Evolutionary conservation across 768 basidiomycete species (phyloP).

Genomic region (Suillus bovinus): DNA sequence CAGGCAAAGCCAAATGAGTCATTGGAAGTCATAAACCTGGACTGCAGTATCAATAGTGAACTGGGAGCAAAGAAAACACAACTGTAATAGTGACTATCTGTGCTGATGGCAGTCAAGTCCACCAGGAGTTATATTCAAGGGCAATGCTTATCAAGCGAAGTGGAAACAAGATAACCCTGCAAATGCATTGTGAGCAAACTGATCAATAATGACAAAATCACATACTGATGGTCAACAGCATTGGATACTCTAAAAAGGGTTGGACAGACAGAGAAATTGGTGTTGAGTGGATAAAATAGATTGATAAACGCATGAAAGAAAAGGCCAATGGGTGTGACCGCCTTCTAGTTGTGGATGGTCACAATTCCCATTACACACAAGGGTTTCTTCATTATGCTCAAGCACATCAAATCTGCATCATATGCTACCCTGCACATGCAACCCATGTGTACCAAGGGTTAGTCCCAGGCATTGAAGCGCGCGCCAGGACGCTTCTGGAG

Average conservation of each 20-base stretch:
- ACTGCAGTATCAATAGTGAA: constrained; percentile 21
- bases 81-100: constrained; percentile 41
- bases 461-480: too few species aligned
- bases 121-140: constrained; percentile 37
- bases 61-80: constrained; percentile 24
- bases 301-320: constrained; percentile 31
- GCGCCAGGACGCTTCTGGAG: too few species aligned
- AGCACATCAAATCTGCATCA: constrained; percentile 31
- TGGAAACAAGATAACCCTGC: constrained; percentile 25
- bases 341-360: constrained; percentile 47
- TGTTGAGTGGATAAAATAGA: constrained; percentile 29
- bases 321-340: constrained; percentile 32
- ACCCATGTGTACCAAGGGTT: constrained; percentile 39
- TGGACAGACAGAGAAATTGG: constrained; percentile 33
- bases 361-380: constrained; percentile 42
- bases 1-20: constrained; percentile 7
- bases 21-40: constrained; percentile 9
- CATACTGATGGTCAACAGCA: constrained; percentile 1
- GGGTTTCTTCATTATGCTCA: constrained; percentile 41
- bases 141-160: constrained; percentile 20
- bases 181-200: constrained; percentile 28
- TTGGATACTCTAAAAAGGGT: constrained; percentile 24
- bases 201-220: neutral
- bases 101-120: constrained; percentile 36
- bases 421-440: constrained; percentile 24